A percentile compares a stretch with the other conserved stretches of the same genome.
Conservation (phyloP, 176 grass and related monocot genomes). For the maize (Zea mays) region DNA sequence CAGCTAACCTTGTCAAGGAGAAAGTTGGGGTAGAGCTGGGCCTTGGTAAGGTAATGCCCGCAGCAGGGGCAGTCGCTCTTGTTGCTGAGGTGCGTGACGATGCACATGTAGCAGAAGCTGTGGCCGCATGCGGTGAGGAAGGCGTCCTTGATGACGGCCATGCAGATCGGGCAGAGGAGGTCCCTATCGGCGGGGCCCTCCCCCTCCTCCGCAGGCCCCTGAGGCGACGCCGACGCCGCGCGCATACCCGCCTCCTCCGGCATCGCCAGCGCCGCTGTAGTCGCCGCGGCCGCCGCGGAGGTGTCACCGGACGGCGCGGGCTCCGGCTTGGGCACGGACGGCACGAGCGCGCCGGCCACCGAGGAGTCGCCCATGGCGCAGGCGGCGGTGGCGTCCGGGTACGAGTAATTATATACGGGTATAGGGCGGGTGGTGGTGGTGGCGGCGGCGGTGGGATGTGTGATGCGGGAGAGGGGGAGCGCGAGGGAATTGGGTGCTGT, state of each 20-base stretch:
- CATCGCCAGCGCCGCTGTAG: slow-evolving; percentile 9
- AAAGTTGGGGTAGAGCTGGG: slow-evolving; percentile 90
- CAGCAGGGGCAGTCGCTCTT: slow-evolving; percentile 97
- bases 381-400: not conserved
- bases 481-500: slow-evolving; percentile 50
- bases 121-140: slow-evolving; percentile 93
- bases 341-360: slow-evolving; percentile 75
- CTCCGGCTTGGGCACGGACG: slow-evolving; percentile 77
- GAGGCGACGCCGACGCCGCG: not conserved
- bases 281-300: slow-evolving; percentile 42
- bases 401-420: slow-evolving; percentile 38
- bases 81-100: slow-evolving; percentile 88
- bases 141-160: slow-evolving; percentile 98
- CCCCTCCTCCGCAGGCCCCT: not conserved
- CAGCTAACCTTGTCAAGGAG: slow-evolving; percentile 85
- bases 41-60: slow-evolving; percentile 86
- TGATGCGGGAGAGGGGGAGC: slow-evolving; percentile 20
- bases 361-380: slow-evolving; percentile 74
- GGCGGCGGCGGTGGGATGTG: slow-evolving; percentile 23
- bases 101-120: slow-evolving; percentile 99
- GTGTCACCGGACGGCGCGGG: slow-evolving; percentile 38
- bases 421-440: not conserved
- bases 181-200: slow-evolving; percentile 60
- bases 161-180: slow-evolving; percentile 96
- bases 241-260: slow-evolving; percentile 30